Percentiles rank a stretch among this genome's conserved stretches.
phyloP scores from a whole-genome alignment of 2,329 filamentous ascomycete genomes.

The Cladosporium halotolerans region DNA sequence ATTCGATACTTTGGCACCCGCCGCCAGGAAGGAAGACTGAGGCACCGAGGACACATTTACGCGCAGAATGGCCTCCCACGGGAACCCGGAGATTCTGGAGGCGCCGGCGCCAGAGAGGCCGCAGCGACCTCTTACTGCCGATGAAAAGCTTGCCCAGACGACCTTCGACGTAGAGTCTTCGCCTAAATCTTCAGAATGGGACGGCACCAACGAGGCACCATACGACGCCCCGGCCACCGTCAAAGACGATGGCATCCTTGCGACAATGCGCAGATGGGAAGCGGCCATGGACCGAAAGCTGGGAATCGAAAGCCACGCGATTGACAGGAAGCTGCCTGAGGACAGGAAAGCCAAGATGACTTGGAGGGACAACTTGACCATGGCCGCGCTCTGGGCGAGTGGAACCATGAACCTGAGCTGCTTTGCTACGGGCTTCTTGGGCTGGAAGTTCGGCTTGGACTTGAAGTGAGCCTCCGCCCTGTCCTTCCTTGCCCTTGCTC shows the following conservation, averaged over 20 bases:
- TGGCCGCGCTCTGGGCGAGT: constrained; percentile 30
- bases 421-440: constrained; percentile 39
- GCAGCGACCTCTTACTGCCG: constrained; percentile 23
- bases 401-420: constrained; percentile 33
- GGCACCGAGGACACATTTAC: not conserved
- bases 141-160: constrained; percentile 26
- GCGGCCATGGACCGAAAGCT: constrained; percentile 40
- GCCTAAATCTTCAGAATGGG: constrained; percentile 6
- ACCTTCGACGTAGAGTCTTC: constrained; percentile 20
- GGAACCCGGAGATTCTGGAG: constrained; percentile 17
- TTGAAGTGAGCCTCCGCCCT: constrained; percentile 24
- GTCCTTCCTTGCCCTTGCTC: not conserved
- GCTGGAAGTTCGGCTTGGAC: constrained; percentile 43
- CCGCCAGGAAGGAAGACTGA: too few species aligned
- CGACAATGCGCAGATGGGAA: constrained; percentile 33
- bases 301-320: constrained; percentile 44
- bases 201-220: not conserved
- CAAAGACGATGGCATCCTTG: constrained; percentile 25
- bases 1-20: too few species aligned
- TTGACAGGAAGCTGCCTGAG: constrained; percentile 40
- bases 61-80: constrained; percentile 14
- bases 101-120: constrained; percentile 9
- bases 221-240: not conserved
- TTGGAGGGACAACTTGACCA: constrained; percentile 30
- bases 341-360: constrained; percentile 39